Conservation (phyloP, 495 filamentous ascomycete genomes). For the Bryoglossum gracile region DNA sequence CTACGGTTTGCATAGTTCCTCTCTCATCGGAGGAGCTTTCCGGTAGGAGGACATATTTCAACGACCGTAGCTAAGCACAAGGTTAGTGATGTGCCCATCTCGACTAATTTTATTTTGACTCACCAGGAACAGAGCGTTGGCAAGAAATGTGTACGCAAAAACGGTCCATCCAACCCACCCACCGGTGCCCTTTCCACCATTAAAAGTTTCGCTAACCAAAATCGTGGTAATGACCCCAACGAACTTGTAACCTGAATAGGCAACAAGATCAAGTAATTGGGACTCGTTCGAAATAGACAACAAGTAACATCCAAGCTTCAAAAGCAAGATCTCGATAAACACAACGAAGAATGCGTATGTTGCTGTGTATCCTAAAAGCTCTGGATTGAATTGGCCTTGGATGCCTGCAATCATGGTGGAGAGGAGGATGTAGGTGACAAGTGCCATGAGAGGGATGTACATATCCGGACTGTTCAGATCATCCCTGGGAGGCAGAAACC, state of each 20-base stretch:
- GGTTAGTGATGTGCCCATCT: slow-evolving; percentile 9
- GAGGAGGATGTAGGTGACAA: slow-evolving; percentile 95
- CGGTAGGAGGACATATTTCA: slow-evolving; percentile 93
- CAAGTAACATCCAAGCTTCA: slow-evolving; percentile 91
- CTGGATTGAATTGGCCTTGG: slow-evolving; percentile 87
- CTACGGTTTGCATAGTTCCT: slow-evolving; percentile 69
- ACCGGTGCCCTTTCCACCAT: slow-evolving; percentile 68
- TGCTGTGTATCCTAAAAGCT: slow-evolving; percentile 82
- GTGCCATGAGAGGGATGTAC: slow-evolving; percentile 94
- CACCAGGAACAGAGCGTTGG: slow-evolving; percentile 95
- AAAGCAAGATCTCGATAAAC: slow-evolving; percentile 73
- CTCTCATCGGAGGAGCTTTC: slow-evolving; percentile 62
- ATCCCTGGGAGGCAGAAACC: slow-evolving; percentile 91
- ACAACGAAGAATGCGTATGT: slow-evolving; percentile 76
- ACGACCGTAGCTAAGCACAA: slow-evolving; percentile 66
- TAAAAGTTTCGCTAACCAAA: slow-evolving; percentile 66
- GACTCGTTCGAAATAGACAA: slow-evolving; percentile 79
- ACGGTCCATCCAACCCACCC: slow-evolving; percentile 84
- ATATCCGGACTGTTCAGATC: slow-evolving; percentile 98
- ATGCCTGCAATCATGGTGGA: slow-evolving; percentile 84
- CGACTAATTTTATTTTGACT: not conserved
- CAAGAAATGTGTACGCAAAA: slow-evolving; percentile 83
- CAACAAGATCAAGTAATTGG: slow-evolving; percentile 86
- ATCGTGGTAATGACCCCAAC: slow-evolving; percentile 90
- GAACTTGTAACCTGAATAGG: slow-evolving; percentile 98